Evolutionary conservation across 1,284 basidiomycete genomes (phyloP).

Genomic region (Pascua sp.): DNA sequence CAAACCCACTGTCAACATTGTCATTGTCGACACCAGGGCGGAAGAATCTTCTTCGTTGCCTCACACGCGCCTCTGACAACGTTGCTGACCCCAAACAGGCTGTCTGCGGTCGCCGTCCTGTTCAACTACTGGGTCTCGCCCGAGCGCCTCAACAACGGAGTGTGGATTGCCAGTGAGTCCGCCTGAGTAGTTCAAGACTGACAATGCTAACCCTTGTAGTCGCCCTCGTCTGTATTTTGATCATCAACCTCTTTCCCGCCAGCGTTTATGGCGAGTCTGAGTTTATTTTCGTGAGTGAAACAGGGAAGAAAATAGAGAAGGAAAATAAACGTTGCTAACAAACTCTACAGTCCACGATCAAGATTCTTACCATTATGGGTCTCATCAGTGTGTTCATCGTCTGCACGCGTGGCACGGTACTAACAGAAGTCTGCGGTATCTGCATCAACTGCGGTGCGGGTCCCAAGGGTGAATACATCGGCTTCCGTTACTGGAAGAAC

Average conservation of each 20-base stretch:
- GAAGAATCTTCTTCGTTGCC: too few relatives aligned
- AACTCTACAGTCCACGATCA: slow-evolving; percentile 46
- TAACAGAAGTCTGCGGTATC: slow-evolving; percentile 50
- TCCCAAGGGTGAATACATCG: slow-evolving; percentile 53
- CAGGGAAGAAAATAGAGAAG: too few relatives aligned
- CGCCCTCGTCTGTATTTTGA: background rate
- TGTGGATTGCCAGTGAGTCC: slow-evolving; percentile 52
- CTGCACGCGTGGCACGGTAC: slow-evolving; percentile 40
- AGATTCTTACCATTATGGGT: slow-evolving; percentile 66
- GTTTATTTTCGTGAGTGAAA: slow-evolving; percentile 2
- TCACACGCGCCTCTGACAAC: too few relatives aligned
- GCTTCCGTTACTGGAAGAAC: slow-evolving; percentile 61
- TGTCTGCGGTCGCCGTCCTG: slow-evolving; percentile 22
- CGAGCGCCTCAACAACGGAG: slow-evolving; percentile 20
- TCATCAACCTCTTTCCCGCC: too few relatives aligned
- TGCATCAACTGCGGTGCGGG: slow-evolving; percentile 68
- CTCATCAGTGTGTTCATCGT: slow-evolving; percentile 49
- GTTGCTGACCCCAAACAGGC: background rate
- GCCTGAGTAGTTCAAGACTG: slow-evolving; percentile 55
- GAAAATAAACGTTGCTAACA: too few relatives aligned
- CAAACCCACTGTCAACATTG: too few relatives aligned
- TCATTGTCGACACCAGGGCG: too few relatives aligned
- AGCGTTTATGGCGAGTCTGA: too few relatives aligned
- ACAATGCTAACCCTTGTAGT: too few relatives aligned
- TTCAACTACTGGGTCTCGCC: slow-evolving; percentile 26